These are phyloP conservation scores for Rugosomyces carneus DNA, from an alignment of 1,284 basidiomycete species.

Conservation along the genomic window DNA sequence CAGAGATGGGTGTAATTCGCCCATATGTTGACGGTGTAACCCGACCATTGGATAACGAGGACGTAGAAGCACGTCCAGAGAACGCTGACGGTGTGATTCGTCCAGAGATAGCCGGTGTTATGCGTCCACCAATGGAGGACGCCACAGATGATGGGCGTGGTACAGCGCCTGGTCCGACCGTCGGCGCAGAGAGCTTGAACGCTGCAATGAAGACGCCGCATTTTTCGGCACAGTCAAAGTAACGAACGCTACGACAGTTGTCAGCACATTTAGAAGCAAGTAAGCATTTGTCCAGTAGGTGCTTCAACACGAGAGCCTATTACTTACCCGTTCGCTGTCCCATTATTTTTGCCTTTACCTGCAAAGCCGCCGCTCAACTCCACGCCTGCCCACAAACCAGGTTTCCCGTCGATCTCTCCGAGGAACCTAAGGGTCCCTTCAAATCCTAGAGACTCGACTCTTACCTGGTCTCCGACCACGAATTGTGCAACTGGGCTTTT, in stretches of 20 bases:
- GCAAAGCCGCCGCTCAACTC: slow-evolving; percentile 80
- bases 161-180: slow-evolving; percentile 46
- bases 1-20: slow-evolving; percentile 31
- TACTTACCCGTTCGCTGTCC: slow-evolving; percentile 81
- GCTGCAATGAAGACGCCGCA: slow-evolving; percentile 90
- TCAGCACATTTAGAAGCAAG: too few species aligned
- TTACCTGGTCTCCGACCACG: slow-evolving; percentile 73
- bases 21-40: slow-evolving; percentile 39
- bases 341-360: slow-evolving; percentile 97
- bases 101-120: slow-evolving; percentile 42
- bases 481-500: slow-evolving; percentile 45
- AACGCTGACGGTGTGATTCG: slow-evolving; percentile 37
- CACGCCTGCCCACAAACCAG: slow-evolving; percentile 86
- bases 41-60: slow-evolving; percentile 35
- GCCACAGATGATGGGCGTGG: slow-evolving; percentile 76
- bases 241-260: slow-evolving; percentile 54
- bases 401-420: slow-evolving; percentile 81
- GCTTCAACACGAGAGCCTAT: slow-evolving; percentile 4
- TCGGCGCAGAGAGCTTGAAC: slow-evolving; percentile 74
- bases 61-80: slow-evolving; percentile 20
- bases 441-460: slow-evolving; percentile 80
- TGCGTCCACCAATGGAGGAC: slow-evolving; percentile 60
- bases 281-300: not conserved
- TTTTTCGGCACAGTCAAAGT: slow-evolving; percentile 81
- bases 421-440: slow-evolving; percentile 78